Conservation (phyloP, 805 yeast genomes). For the Metschnikowia similis region DNA sequence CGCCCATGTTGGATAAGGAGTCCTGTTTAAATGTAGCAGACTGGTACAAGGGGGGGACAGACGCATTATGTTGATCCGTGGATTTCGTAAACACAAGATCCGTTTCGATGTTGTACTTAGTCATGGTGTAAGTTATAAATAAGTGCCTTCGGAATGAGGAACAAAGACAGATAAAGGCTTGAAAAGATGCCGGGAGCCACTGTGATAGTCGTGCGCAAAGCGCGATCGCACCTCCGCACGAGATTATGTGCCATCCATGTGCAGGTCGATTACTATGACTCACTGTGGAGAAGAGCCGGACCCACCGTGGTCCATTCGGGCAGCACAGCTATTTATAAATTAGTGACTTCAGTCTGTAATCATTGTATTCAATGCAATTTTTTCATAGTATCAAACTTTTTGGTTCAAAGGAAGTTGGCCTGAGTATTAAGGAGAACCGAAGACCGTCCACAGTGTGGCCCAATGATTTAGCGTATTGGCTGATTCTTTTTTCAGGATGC, state of each 20-base stretch:
- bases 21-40: conserved; percentile 91
- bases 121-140: background rate
- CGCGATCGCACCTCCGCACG: conserved; percentile 14
- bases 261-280: background rate
- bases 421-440: too few species aligned
- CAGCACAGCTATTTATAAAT: background rate
- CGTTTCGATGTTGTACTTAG: conserved; percentile 55
- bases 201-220: conserved; percentile 5
- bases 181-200: background rate
- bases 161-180: background rate
- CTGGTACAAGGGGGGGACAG: conserved; percentile 85
- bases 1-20: conserved; percentile 68
- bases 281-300: background rate
- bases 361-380: too few species aligned
- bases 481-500: too few species aligned
- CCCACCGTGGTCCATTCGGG: background rate
- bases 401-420: too few species aligned
- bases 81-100: conserved; percentile 61
- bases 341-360: too few species aligned
- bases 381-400: too few species aligned
- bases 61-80: conserved; percentile 68
- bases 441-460: too few species aligned
- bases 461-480: too few species aligned
- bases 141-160: background rate
- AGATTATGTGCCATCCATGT: conserved; percentile 9